phyloP scores from a whole-genome alignment of 768 basidiomycete genomes.

The Paxillus rubicundulus region DNA sequence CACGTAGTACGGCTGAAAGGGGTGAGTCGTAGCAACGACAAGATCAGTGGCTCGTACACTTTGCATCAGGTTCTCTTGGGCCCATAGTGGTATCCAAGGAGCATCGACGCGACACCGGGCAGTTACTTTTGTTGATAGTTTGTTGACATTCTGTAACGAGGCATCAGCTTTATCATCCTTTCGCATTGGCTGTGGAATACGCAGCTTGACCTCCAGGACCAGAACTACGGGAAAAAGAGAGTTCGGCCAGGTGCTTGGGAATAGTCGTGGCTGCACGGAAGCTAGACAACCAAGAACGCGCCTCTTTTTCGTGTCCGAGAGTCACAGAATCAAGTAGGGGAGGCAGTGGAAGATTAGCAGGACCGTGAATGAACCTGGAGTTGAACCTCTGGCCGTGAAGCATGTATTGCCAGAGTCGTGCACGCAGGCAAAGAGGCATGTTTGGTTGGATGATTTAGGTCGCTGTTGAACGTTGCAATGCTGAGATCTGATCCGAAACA shows the following conservation, averaged over 20 bases:
- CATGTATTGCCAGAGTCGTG: neutral
- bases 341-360: slow-evolving; percentile 43
- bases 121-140: slow-evolving; percentile 82
- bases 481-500: too few species aligned
- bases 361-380: slow-evolving; percentile 15
- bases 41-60: slow-evolving; percentile 41
- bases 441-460: too few species aligned
- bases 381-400: neutral
- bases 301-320: slow-evolving; percentile 43
- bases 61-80: slow-evolving; percentile 42
- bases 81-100: slow-evolving; percentile 72
- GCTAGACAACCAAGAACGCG: slow-evolving; percentile 51
- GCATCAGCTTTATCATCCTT: neutral
- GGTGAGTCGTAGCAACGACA: neutral
- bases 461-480: too few species aligned
- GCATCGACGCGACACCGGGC: slow-evolving; percentile 56
- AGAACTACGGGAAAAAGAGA: slow-evolving; percentile 75
- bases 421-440: neutral
- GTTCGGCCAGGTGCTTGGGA: slow-evolving; percentile 52
- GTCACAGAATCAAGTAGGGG: slow-evolving; percentile 39
- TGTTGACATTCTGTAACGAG: slow-evolving; percentile 73
- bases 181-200: slow-evolving; percentile 4
- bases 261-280: slow-evolving; percentile 45
- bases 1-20: slow-evolving; percentile 57
- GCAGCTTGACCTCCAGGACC: slow-evolving; percentile 82